These are phyloP conservation scores for Coniochaeta sp. DNA, from an alignment of 2,329 filamentous ascomycete species.

Conservation along the genomic window DNA sequence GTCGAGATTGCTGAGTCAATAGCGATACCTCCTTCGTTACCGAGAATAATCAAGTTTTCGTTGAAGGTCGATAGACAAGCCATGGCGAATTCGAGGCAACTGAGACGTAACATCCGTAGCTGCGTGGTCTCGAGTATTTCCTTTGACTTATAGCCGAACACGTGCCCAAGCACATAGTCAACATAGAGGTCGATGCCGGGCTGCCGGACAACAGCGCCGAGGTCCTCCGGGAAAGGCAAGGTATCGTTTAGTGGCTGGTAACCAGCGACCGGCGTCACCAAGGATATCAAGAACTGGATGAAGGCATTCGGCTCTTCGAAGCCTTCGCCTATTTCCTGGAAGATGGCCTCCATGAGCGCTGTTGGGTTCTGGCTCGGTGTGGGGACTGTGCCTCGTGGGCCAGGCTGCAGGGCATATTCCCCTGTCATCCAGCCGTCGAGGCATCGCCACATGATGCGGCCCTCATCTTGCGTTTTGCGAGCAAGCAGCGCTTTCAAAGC, in stretches of 20 bases:
- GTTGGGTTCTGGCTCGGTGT: conserved; percentile 18
- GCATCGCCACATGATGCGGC: conserved; percentile 69
- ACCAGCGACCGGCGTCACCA: conserved; percentile 60
- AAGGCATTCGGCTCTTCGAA: conserved; percentile 86
- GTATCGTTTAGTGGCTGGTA: conserved; percentile 60
- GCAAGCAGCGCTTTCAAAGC: conserved; percentile 69
- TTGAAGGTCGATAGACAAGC: conserved; percentile 83
- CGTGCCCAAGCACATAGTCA: conserved; percentile 78
- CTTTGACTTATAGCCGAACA: conserved; percentile 61
- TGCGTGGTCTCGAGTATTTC: conserved; percentile 62
- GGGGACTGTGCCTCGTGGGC: conserved; percentile 2
- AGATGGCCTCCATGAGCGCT: conserved; percentile 51
- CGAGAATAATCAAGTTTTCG: conserved; percentile 81
- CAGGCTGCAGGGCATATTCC: conserved; percentile 31
- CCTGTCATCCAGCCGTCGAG: conserved; percentile 76
- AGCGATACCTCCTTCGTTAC: conserved; percentile 67
- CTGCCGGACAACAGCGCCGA: conserved; percentile 67
- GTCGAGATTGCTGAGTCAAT: conserved; percentile 70
- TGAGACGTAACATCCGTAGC: conserved; percentile 64
- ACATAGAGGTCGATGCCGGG: conserved; percentile 88
- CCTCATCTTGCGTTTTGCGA: conserved; percentile 60
- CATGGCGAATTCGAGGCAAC: conserved; percentile 76
- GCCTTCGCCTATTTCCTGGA: conserved; percentile 66
- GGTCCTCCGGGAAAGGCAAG: conserved; percentile 77
- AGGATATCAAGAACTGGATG: conserved; percentile 64